These are phyloP conservation scores for Paramecium tetraurelia DNA, from an alignment of 73 alveolate species.

Conservation along the genomic window DNA sequence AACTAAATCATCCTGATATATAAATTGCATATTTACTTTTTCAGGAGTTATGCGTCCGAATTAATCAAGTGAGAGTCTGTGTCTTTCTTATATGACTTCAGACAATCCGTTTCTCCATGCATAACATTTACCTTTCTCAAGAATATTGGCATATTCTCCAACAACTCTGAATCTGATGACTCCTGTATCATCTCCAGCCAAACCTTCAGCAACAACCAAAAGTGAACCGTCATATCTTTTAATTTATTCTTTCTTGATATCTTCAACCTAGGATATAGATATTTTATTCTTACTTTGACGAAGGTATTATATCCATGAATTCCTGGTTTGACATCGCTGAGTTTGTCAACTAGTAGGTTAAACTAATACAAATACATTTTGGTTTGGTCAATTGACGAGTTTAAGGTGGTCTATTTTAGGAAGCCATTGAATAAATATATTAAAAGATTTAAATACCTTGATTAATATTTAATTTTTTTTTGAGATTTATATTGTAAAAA, in stretches of 20 bases:
- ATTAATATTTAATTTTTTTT: neutral
- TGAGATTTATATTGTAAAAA: neutral
- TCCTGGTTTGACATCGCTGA: conserved; percentile 26
- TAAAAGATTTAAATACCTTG: conserved; percentile 20
- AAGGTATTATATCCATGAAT: conserved; percentile 30
- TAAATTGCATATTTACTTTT: neutral
- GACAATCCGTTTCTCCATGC: conserved; percentile 55
- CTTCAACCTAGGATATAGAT: neutral
- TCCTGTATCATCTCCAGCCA: conserved; percentile 31
- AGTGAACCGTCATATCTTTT: conserved; percentile 7
- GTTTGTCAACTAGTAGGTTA: neutral
- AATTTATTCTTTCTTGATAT: neutral
- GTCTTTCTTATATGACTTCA: conserved; percentile 30
- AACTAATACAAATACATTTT: neutral
- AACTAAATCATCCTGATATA: neutral
- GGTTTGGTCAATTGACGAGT: neutral
- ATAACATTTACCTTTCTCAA: conserved; percentile 25
- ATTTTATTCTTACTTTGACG: neutral
- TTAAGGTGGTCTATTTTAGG: neutral
- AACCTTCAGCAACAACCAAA: conserved; percentile 19
- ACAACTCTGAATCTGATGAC: conserved; percentile 31
- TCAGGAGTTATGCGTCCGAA: conserved; percentile 39
- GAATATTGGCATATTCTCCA: conserved; percentile 42
- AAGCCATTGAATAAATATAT: neutral
- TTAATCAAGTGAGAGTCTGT: conserved; percentile 46